Evolutionary conservation across 805 yeast genomes (phyloP).

Genomic region (Ogataea naganishii): DNA sequence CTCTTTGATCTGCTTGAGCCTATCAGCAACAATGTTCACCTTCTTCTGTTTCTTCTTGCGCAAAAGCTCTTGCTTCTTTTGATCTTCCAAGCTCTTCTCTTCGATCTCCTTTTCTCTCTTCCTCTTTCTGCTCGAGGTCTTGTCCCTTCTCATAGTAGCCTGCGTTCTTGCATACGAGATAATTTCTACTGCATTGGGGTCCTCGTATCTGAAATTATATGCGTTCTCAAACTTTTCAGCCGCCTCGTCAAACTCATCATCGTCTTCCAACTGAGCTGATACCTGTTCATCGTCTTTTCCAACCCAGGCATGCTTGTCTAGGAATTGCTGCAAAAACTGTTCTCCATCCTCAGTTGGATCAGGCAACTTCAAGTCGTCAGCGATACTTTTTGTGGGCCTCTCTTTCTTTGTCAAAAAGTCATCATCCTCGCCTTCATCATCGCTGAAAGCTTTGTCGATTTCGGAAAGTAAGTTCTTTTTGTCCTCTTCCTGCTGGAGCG

Average conservation of each 20-base stretch:
- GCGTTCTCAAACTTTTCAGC: conserved; percentile 89
- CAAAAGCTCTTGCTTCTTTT: conserved; percentile 49
- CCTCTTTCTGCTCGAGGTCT: conserved; percentile 66
- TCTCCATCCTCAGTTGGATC: conserved; percentile 58
- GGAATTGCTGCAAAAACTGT: conserved; percentile 63
- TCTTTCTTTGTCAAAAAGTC: conserved; percentile 56
- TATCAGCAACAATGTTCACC: conserved; percentile 67
- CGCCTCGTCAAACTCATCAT: conserved; percentile 85
- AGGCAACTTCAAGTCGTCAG: conserved; percentile 41
- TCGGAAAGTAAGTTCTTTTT: conserved; percentile 65
- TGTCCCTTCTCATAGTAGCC: conserved; percentile 82
- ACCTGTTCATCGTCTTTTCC: conserved; percentile 53
- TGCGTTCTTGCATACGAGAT: conserved; percentile 92
- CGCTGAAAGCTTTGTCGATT: conserved; percentile 61
- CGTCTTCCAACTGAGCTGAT: conserved; percentile 44
- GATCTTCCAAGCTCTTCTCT: conserved; percentile 39
- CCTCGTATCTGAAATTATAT: conserved; percentile 92
- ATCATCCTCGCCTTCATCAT: conserved; percentile 33
- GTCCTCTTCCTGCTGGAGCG: conserved; percentile 67
- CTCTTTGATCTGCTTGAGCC: conserved; percentile 53
- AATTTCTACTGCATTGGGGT: conserved; percentile 82
- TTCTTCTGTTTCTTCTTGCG: conserved; percentile 69
- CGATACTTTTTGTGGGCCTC: conserved; percentile 16
- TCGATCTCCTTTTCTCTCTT: conserved; percentile 68
- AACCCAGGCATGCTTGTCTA: conserved; percentile 82